Percentiles rank a stretch among this genome's conserved stretches.
Evolutionary conservation across 73 alveolate genomes (phyloP).

Genomic region (Paramecium pentaurelia): DNA sequence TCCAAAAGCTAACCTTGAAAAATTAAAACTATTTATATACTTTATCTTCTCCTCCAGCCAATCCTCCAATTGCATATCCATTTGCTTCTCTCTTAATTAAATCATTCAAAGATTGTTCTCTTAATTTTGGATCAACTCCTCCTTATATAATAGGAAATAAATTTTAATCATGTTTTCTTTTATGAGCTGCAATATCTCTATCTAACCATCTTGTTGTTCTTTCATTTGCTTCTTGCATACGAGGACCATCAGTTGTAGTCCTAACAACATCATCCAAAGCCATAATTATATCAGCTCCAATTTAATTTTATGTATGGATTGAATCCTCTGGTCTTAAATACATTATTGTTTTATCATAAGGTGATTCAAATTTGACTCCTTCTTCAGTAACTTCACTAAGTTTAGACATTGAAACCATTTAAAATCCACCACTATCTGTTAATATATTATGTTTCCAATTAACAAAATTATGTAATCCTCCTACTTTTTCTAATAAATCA

Average conservation of each 20-base stretch:
- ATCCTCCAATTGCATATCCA: constrained; percentile 99
- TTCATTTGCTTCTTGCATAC: constrained; percentile 97
- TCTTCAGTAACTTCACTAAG: constrained; percentile 88
- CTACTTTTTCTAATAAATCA: constrained; percentile 85
- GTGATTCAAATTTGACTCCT: constrained; percentile 98
- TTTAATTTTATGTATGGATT: constrained; percentile 93
- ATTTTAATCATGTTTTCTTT: constrained; percentile 83
- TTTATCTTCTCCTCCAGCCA: constrained; percentile 99
- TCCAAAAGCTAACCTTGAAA: constrained; percentile 84
- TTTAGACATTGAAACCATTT: constrained; percentile 96
- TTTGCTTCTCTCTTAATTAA: constrained; percentile 92
- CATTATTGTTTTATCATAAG: constrained; percentile 91
- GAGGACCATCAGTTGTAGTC: constrained; percentile 87
- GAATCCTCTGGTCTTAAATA: constrained; percentile 98
- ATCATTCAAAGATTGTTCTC: constrained; percentile 78
- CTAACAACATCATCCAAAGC: constrained; percentile 97
- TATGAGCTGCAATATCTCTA: constrained; percentile 83
- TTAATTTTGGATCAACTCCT: constrained; percentile 49
- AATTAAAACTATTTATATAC: neutral
- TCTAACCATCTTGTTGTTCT: constrained; percentile 99
- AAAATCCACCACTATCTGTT: constrained; percentile 99
- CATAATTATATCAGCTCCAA: constrained; percentile 99
- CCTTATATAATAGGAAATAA: constrained; percentile 97
- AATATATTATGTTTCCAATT: constrained; percentile 88
- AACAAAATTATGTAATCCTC: constrained; percentile 97